These are phyloP conservation scores for Fusarium keratoplasticum DNA, from an alignment of 2,329 filamentous ascomycete species.

Conservation along the genomic window DNA sequence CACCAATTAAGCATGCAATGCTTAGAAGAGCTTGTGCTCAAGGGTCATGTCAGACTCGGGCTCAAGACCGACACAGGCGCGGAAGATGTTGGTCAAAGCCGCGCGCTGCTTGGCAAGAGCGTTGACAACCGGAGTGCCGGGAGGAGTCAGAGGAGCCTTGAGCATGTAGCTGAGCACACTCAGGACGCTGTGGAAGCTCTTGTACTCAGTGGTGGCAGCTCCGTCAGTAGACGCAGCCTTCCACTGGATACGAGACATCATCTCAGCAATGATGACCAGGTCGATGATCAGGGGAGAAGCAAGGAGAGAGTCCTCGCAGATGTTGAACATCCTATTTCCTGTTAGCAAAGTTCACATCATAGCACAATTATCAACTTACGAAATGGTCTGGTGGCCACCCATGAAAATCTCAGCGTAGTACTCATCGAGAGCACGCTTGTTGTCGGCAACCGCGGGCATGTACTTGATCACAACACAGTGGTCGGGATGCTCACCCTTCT, in stretches of 20 bases:
- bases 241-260: slow-evolving; percentile 99
- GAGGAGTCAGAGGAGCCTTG: slow-evolving; percentile 92
- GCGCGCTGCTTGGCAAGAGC: slow-evolving; percentile 95
- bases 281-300: slow-evolving; percentile 98
- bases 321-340: slow-evolving; percentile 86
- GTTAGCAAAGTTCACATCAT: slow-evolving; percentile 26
- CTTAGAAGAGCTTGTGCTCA: slow-evolving; percentile 95
- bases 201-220: slow-evolving; percentile 74
- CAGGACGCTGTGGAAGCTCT: slow-evolving; percentile 95
- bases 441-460: slow-evolving; percentile 98
- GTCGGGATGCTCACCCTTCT: slow-evolving; percentile 92
- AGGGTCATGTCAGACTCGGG: slow-evolving; percentile 99
- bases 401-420: slow-evolving; percentile 99
- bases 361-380: slow-evolving; percentile 58
- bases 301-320: slow-evolving; percentile 97
- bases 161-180: slow-evolving; percentile 99
- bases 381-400: slow-evolving; percentile 97
- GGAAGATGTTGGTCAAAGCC: slow-evolving; percentile 97
- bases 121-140: slow-evolving; percentile 96
- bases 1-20: background rate
- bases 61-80: slow-evolving; percentile 94
- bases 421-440: slow-evolving; percentile 98
- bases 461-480: slow-evolving; percentile 99
- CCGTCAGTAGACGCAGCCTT: slow-evolving; percentile 69
- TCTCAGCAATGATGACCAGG: slow-evolving; percentile 90